Evolutionary conservation across 768 basidiomycete genomes (phyloP), one percentile per base, ranked within the genome.

Genomic region (Rhodosporidiobolus odoratus): DNA sequence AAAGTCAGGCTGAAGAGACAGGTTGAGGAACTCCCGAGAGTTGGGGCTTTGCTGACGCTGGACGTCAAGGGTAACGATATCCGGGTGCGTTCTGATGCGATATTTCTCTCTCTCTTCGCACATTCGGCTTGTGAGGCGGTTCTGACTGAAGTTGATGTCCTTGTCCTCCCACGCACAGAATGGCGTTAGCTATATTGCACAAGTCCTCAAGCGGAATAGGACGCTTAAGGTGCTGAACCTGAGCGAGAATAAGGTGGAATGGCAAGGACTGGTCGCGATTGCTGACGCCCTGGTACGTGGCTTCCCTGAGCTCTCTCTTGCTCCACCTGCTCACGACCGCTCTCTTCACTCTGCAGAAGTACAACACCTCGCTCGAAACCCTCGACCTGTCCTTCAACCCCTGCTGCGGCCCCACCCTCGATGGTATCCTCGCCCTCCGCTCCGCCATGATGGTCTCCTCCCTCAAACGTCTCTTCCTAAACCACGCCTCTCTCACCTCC

Each of bases 21-120:
- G 81, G 80, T 97, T 77, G 93, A 94, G 77, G 85, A 86, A 32
- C 80, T 97, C 72, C 92, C 94, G 38, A 82, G 92, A 62, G 79
- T 97, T 12, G 96, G 95, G 1, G 87, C 87, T 10, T 80, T 99
- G 64, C 83, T 89, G 79, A 97, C 93, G 47, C 81, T 99, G 68
- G 96, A 98, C 83, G 80, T 99, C 69, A 87, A 87, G 78, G 89
- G 90, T 6, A 99, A 98, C 79, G 96, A 99, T 80, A 83, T 98
- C 32, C 83, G 89, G 76, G 92, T 92, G 76, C 79, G 91, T 83
- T 21, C 6, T 45, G 3, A 23, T 50, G 21, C 48, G 9, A 10
- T 50, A 8, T 50, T 34, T 1, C 9, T 10, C 12, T 34, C 12
- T 34, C 4, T 50, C 13, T 4, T 13, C 19, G 9, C 21, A 10